Conservation (phyloP, 371 early-diverging fungal species). For the Zancudomyces culisetae region DNA sequence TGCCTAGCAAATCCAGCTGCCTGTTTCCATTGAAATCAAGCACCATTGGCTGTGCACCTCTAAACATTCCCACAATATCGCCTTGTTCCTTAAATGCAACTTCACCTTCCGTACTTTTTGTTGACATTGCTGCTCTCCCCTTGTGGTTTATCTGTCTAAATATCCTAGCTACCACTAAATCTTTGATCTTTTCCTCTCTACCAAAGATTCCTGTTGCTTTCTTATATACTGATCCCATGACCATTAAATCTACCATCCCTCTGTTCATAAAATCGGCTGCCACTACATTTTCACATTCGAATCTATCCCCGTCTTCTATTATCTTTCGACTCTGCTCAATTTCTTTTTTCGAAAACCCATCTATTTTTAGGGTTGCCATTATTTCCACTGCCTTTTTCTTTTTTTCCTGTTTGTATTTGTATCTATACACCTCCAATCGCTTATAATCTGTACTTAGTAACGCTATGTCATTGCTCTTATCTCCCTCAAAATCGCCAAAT, state of each 20-base stretch:
- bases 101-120: no score
- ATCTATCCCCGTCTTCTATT: neutral
- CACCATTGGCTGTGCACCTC: slow-evolving; percentile 46
- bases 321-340: neutral
- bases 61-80: neutral
- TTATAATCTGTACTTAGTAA: neutral
- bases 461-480: neutral
- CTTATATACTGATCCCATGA: neutral
- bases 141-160: neutral
- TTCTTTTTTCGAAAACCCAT: neutral
- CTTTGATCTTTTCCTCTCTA: neutral
- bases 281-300: neutral
- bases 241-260: neutral
- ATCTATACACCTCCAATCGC: neutral
- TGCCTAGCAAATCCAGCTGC: slow-evolving; percentile 54
- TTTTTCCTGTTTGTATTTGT: no score
- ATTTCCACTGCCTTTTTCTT: neutral
- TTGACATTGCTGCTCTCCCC: no score
- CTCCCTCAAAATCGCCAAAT: neutral
- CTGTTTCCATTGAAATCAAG: slow-evolving; percentile 64
- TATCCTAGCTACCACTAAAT: neutral
- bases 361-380: neutral
- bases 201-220: neutral
- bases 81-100: no score
- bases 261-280: neutral